Evolutionary conservation across 495 filamentous ascomycete genomes (phyloP), one percentile per base, ranked within the genome.

Genomic region (Chaetomidium leptoderma): DNA sequence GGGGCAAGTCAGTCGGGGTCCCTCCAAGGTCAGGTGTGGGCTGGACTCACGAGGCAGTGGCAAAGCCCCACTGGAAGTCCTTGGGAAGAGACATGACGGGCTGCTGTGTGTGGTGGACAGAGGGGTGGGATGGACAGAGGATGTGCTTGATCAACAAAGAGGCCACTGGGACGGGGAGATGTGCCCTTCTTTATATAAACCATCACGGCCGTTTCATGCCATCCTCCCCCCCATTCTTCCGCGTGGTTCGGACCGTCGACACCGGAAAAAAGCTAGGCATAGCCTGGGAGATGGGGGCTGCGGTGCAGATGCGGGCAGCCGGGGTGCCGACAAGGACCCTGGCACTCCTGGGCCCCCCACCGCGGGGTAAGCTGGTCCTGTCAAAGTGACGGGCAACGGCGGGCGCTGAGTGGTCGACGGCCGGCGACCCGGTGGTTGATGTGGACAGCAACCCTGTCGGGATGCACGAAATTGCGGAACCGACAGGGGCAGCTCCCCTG

Each of bases 61-160:
- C 87, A 70, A 88, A 92, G 53, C 87, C 88, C 88, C 89, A 91
- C 58, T 88, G 68, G 68, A 91, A 91, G 68, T 89, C 87, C 49
- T 82, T 79, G 42, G 84, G 86, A 55, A 91, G 77, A 67, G 76
- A 78, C 75, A 78, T 77, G 62, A 57, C 72, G 59, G 50, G n/a
- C 23, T 29, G 39, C 24, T 48, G 48, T 40, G 3, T 17, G 27
- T 29, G 37, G 6, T 29, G 39, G 6, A 11, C 1, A 0, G 6
- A 7, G 24, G 14, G n/a, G 30, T 32, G 33, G 46, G 32, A 49
- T 13, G 45, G 55, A 57, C 14, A 39, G 26, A 56, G 46, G 39
- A 55, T 19, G 29, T 19, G 19, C 21, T 42, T 50, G 30, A 16
- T 14, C 19, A 23, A n/a, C 7, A 7, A 23, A 55, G 37, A 30